A percentile compares a stretch with the other conserved stretches of the same genome.
phyloP scores from a whole-genome alignment of 2,329 filamentous ascomycete genomes.

The Xylariomycetidae sp. region DNA sequence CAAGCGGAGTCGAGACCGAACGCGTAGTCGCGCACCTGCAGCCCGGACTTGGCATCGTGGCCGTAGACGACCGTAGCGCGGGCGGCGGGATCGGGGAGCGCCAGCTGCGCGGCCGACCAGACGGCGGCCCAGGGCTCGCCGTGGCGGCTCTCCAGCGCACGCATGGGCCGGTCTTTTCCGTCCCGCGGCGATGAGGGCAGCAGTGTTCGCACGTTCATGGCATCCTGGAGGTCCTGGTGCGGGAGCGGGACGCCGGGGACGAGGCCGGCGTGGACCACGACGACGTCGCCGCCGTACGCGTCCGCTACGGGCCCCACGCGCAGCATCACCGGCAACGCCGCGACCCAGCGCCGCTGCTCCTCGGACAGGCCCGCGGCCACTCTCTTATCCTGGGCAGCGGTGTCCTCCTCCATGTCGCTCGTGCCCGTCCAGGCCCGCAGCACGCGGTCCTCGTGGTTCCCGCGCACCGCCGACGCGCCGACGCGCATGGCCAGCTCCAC shows the following conservation, averaged over 20 bases:
- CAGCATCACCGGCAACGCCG: slow-evolving; percentile 70
- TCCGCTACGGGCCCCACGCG: slow-evolving; percentile 56
- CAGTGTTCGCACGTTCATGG: slow-evolving; percentile 90
- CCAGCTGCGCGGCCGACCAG: slow-evolving; percentile 48
- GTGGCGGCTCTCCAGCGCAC: slow-evolving; percentile 27
- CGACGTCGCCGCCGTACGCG: slow-evolving; percentile 51
- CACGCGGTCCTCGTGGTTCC: slow-evolving; percentile 87
- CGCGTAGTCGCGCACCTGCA: slow-evolving; percentile 57
- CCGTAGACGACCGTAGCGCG: slow-evolving; percentile 73
- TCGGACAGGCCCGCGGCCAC: slow-evolving; percentile 43
- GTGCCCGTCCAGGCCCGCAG: slow-evolving; percentile 53
- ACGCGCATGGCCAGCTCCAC: slow-evolving; percentile 68
- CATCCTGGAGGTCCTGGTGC: slow-evolving; percentile 67
- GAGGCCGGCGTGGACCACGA: slow-evolving; percentile 81
- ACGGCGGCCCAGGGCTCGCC: slow-evolving; percentile 63
- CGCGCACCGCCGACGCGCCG: slow-evolving; percentile 75
- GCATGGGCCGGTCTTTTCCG: no score
- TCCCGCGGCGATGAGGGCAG: no score
- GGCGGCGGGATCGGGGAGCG: slow-evolving; percentile 16
- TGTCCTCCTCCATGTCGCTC: slow-evolving; percentile 7
- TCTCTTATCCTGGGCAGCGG: slow-evolving; percentile 20
- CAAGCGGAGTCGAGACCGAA: slow-evolving; percentile 85
- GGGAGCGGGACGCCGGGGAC: slow-evolving; percentile 67
- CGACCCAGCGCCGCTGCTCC: slow-evolving; percentile 63
- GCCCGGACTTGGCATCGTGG: slow-evolving; percentile 71